phyloP scores from a whole-genome alignment of 306 rosid species.

The Prunus mongolica region DNA sequence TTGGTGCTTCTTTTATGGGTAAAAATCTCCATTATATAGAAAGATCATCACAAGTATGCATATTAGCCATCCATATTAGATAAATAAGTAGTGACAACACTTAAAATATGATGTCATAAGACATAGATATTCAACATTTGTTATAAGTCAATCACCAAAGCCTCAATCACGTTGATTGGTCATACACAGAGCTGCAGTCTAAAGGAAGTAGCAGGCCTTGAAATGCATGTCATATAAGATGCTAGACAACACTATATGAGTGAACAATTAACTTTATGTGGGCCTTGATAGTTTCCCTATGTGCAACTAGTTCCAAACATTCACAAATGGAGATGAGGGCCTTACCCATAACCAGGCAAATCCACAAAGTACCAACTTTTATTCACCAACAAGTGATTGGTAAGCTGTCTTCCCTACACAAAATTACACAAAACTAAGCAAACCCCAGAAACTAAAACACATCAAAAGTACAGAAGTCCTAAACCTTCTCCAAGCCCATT shows the following conservation, averaged over 20 bases:
- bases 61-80: not conserved
- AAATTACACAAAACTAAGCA: not conserved
- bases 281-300: not conserved
- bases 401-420: not conserved
- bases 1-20: not conserved
- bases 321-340: not conserved
- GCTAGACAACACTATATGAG: not conserved
- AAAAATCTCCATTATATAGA: not conserved
- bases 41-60: not conserved
- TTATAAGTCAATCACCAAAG: not conserved
- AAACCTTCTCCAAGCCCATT: too few relatives aligned
- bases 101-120: not conserved
- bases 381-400: constrained; percentile 87
- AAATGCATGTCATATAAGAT: not conserved
- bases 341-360: constrained; percentile 94
- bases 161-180: not conserved
- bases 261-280: not conserved
- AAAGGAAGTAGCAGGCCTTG: too few relatives aligned
- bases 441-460: not conserved
- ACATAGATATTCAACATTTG: not conserved
- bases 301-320: not conserved
- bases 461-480: not conserved
- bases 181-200: not conserved
- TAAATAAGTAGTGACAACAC: not conserved
- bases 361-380: constrained; percentile 89